Evolutionary conservation across 805 yeast species (phyloP), one percentile per base, ranked within the genome.

Genomic region (Kockiozyma suomiensis): DNA sequence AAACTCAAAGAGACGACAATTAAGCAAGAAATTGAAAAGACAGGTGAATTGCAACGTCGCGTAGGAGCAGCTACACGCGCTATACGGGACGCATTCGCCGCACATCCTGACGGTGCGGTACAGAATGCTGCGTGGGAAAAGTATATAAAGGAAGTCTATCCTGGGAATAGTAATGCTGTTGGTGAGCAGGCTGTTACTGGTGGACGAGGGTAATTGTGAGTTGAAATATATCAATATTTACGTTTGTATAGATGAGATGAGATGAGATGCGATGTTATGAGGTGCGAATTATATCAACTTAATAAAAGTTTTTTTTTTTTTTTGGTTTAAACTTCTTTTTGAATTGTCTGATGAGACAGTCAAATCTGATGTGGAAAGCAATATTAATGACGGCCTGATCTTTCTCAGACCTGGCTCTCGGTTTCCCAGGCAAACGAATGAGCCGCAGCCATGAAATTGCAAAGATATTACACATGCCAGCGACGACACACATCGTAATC

Each of bases 1-100:
- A 84, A 81, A 61, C 73, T 84, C 54, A 79, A 82, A 61, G 85
- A 81, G 26, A 84, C 80, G 54, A 86, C 90, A 6, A 83, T 85
- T n/a, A 81, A 85, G 54, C 89, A 86, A 70, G 90, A 85, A 58
- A 72, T 81, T 25, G 90, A 85, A 67, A 80, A 79, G 59, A 78
- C 78, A 55, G 79, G 81, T 58, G 87, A 84, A 61, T 57, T 70
- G 15, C 66, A 65, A 37, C 64, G 74, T 3, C 58, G 66, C 13
- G 57, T 49, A n/a, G 56, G 26, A 15, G 26, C 47, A 15, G 37
- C 65, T 35, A 56, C 64, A 3, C 46, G 56, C 37, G 38, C 48
- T 13, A 60, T 62, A 17, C 58, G 52, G 21, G n/a, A 43, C 2
- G 52, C 66, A 32, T 28, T 37, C 23, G n/a, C 51, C 46, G 38